These are phyloP conservation scores for Boletus subparvulus DNA, from an alignment of 768 basidiomycete species.

Conservation along the genomic window DNA sequence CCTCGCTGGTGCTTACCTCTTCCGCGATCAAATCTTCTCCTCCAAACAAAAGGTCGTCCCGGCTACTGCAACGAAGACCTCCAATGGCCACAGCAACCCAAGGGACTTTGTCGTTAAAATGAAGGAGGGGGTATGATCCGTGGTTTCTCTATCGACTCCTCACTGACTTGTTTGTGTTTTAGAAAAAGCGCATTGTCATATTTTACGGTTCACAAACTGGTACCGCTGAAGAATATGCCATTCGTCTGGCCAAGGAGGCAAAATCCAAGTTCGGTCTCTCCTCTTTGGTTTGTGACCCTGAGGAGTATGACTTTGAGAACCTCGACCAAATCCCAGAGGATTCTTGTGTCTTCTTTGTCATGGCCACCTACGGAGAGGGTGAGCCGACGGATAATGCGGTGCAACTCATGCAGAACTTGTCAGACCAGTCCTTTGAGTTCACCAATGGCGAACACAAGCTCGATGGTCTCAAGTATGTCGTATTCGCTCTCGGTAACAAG, in stretches of 20 bases:
- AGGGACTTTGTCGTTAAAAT: conserved; percentile 93
- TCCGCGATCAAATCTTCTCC: conserved; percentile 76
- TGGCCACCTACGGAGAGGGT: conserved; percentile 99
- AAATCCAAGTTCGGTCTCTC: conserved; percentile 95
- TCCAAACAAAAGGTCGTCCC: conserved; percentile 61
- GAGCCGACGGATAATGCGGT: conserved; percentile 99
- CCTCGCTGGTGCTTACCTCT: conserved; percentile 78
- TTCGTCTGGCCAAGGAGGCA: conserved; percentile 96
- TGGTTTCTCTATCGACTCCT: conserved; percentile 4
- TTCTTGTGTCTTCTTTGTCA: conserved; percentile 87
- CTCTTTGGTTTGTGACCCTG: conserved; percentile 95
- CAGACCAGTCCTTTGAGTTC: conserved; percentile 87
- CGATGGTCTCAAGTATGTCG: conserved; percentile 87
- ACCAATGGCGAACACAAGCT: conserved; percentile 74
- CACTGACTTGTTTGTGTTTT: conserved; percentile 4
- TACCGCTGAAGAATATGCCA: conserved; percentile 97
- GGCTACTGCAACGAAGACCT: conserved; percentile 40
- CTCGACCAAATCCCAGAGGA: conserved; percentile 89
- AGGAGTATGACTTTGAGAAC: conserved; percentile 98
- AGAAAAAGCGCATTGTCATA: conserved; percentile 97
- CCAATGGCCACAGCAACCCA: conserved; percentile 81
- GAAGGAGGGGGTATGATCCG: conserved; percentile 78
- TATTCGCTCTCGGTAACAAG: conserved; percentile 90
- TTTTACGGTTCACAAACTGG: conserved; percentile 99
- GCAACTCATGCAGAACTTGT: conserved; percentile 87